Evolutionary conservation across 2,329 filamentous ascomycete genomes (phyloP), one percentile per base, ranked within the genome.

Genomic region (Scopulariopsis brevicaulis): DNA sequence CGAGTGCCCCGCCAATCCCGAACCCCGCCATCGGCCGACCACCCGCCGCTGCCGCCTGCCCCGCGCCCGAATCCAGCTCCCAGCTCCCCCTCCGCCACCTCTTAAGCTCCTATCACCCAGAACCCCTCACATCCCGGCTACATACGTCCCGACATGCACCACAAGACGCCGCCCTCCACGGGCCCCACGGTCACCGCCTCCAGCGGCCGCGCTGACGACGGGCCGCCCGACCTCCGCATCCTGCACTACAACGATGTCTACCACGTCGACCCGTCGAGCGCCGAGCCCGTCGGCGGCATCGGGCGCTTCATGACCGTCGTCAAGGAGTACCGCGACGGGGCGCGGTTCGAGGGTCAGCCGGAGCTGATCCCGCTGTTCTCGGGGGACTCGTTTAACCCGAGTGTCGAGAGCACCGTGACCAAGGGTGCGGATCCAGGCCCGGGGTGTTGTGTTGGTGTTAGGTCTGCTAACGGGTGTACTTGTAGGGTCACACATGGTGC

Each of bases 231-330:
- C 68, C 73, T 96, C 55, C 84, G 91, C n/a, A 72, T 96, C 58
- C 69, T 96, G 35, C 92, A 96, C 73, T 96, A 87, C 77, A 96
- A 96, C 71, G 91, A 96, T 72, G 91, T 96, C 60, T 96, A 96
- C 70, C 92, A 96, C 65, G 82, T 96, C 57, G 90, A 96, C 64
- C 68, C 73, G 1, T 77, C 78, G 1, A 91, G 89, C 28, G 83
- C 87, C 18, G 90, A 96, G 67, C 92, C 92, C 1, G 84, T 91
- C 2, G 92, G 92, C 32, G 92, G 92, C 20, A 80, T 88, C 50
- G 78, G 89, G 34, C 81, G 92, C 54, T 96, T 96, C 72, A 85
- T 94, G 68, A 86, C 85, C 3, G 74, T 94, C 28, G 78, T 86
- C 63, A 85, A 90, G 60, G 79, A 92, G 69, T 96, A 96, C 67